A percentile compares a stretch with the other conserved stretches of the same genome.
Conservation (phyloP, 192 early-diverging fungal genomes). For the Coemansia sp. region DNA sequence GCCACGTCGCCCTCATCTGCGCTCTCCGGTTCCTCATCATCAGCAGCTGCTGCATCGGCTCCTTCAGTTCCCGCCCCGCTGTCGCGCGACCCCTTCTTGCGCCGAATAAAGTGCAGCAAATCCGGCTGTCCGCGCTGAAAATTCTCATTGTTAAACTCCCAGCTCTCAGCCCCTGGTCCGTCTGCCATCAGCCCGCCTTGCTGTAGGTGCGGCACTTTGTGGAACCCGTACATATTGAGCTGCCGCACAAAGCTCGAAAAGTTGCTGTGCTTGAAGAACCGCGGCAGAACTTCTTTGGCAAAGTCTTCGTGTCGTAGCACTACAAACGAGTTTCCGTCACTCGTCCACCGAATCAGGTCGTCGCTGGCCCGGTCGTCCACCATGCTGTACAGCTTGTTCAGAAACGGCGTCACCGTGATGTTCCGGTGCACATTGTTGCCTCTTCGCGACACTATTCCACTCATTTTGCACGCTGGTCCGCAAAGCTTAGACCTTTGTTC, state of each 20-base stretch:
- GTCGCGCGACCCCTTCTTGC: constrained; percentile 70
- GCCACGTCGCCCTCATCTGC: constrained; percentile 33
- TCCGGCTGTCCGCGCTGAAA: constrained; percentile 91
- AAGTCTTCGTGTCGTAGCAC: constrained; percentile 75
- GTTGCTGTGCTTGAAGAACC: constrained; percentile 90
- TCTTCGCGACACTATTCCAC: constrained; percentile 31
- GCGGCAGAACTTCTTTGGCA: constrained; percentile 77
- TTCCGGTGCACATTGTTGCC: constrained; percentile 41
- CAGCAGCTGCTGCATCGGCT: no score
- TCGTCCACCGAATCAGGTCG: constrained; percentile 86
- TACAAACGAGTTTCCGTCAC: constrained; percentile 84
- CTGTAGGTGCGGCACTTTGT: constrained; percentile 92
- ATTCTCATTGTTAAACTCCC: constrained; percentile 90
- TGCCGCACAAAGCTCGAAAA: constrained; percentile 90
- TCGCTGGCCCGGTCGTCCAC: constrained; percentile 82
- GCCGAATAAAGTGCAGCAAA: constrained; percentile 79
- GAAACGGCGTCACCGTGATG: constrained; percentile 79
- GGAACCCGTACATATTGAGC: constrained; percentile 96
- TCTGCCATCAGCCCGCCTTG: constrained; percentile 83
- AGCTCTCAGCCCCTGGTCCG: constrained; percentile 69
- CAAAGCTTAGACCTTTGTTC: neutral
- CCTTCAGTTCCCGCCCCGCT: neutral
- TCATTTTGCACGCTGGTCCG: constrained; percentile 7
- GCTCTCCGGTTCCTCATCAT: constrained; percentile 30
- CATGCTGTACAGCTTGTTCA: constrained; percentile 96